Percentiles rank a stretch among this genome's conserved stretches.
These are phyloP conservation scores for Thalassiosira exigua DNA, from an alignment of 352 stramenopile species.

Conservation along the genomic window DNA sequence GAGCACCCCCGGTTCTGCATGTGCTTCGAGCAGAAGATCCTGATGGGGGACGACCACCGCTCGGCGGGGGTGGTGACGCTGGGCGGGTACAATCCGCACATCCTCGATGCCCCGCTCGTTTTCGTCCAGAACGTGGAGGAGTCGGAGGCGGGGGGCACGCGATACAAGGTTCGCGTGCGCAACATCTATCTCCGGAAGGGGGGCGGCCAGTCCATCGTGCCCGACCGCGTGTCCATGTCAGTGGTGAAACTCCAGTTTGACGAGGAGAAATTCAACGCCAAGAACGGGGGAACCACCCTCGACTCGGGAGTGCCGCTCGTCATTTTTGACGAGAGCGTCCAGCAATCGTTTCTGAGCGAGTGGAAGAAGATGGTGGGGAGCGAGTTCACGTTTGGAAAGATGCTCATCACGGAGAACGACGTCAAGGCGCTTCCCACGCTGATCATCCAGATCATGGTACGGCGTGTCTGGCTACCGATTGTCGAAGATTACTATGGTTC, in stretches of 20 bases:
- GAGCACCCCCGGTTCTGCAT: conserved; percentile 47
- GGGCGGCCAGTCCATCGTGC: conserved; percentile 42
- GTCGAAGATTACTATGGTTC: neutral
- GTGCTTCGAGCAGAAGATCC: conserved; percentile 49
- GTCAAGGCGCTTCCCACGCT: conserved; percentile 61
- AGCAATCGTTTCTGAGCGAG: conserved; percentile 44
- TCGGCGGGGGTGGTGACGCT: conserved; percentile 89
- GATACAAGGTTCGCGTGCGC: conserved; percentile 77
- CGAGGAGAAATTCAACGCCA: conserved; percentile 35
- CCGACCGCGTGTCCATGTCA: conserved; percentile 12
- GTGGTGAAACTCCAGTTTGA: conserved; percentile 48
- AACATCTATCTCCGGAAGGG: conserved; percentile 66
- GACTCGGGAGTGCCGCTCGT: conserved; percentile 54
- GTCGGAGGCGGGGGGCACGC: conserved; percentile 9
- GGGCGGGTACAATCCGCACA: conserved; percentile 86
- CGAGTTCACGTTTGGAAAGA: conserved; percentile 50
- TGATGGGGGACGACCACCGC: conserved; percentile 23
- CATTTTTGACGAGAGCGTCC: conserved; percentile 52
- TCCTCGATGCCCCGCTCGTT: conserved; percentile 79
- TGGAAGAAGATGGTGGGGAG: conserved; percentile 59
- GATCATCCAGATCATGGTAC: conserved; percentile 71
- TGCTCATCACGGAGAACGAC: conserved; percentile 52
- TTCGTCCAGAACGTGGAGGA: conserved; percentile 69
- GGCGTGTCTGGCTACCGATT: neutral
- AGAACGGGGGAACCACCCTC: conserved; percentile 43